Base-by-base conservation (phyloP, 768 basidiomycete species). In the Russula brevipes region DNA sequence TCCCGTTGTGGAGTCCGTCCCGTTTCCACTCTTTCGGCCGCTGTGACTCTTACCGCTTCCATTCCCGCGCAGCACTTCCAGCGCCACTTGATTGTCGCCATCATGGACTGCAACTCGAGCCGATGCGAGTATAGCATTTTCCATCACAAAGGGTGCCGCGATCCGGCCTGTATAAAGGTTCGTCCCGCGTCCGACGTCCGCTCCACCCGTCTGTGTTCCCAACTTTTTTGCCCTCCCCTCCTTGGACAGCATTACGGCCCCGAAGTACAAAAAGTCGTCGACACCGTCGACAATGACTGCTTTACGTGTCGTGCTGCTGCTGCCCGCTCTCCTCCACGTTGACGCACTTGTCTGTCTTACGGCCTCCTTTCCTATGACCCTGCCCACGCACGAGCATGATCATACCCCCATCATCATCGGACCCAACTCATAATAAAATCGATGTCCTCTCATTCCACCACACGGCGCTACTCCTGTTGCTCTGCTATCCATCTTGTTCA, bases 231-330 rank as follows among this genome's bases (percentile, higher is more conserved):
- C 57, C 8, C 38, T 7, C 46, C 30, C 17, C 42, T 31, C 12
- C 24, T 3, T 45, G 46, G 12, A 59, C 70, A 91, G 88, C 81
- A 82, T 69, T 91, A 80, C 72, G 88, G 85, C 5, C 71, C 76
- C 2, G 88, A 90, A 63, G 80, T 91, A 60, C 83, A 91, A 70
- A 79, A 80, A 63, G 83, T 86, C 69, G 72, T 88, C 63, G 88
- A 90, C 74, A 77, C 76, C 46, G 86, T 89, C 68, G 81, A 89
- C 69, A 86, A 89, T 57, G 85, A 77, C 63, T 91, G 88, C 72
- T 85, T 81, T 69, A 81, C 82, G 51, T 91, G 88, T 72, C 82
- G 84, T 42, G 81, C 85, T 60, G 86, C 87, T 10, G 78, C 78
- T 49, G 76, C 74, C 35, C 76, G 75, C 36, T 62, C 55, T 0